Conservation (phyloP, 1,284 basidiomycete genomes). For the Anthracocystis setariae region DNA sequence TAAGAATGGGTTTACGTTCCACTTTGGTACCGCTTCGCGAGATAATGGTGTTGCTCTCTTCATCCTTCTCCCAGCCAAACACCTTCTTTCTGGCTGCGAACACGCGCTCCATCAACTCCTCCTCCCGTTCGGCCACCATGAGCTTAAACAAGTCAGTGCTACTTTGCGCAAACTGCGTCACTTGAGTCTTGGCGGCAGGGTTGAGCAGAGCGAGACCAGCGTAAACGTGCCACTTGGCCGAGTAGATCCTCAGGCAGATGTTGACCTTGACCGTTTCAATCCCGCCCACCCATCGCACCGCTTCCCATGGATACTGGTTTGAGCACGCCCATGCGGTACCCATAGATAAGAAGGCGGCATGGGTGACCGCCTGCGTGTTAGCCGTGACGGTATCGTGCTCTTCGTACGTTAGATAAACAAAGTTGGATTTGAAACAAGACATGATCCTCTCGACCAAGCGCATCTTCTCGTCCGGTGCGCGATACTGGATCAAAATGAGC, state of each 20-base stretch:
- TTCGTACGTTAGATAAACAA: slow-evolving; percentile 91
- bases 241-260: slow-evolving; percentile 87
- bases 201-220: slow-evolving; percentile 97
- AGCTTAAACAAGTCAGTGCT: slow-evolving; percentile 92
- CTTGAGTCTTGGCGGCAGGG: slow-evolving; percentile 87
- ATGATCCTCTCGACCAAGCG: slow-evolving; percentile 85
- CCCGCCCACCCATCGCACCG: slow-evolving; percentile 89
- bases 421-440: slow-evolving; percentile 80
- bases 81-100: slow-evolving; percentile 81
- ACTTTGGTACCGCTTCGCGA: slow-evolving; percentile 42
- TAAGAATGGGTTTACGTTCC: slow-evolving; percentile 77
- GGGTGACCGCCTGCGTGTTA: slow-evolving; percentile 97
- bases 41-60: slow-evolving; percentile 51
- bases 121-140: slow-evolving; percentile 84
- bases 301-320: slow-evolving; percentile 91
- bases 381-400: slow-evolving; percentile 96
- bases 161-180: slow-evolving; percentile 84
- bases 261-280: slow-evolving; percentile 99
- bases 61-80: slow-evolving; percentile 73
- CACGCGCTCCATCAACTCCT: slow-evolving; percentile 74
- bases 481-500: slow-evolving; percentile 89
- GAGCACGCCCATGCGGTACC: slow-evolving; percentile 91
- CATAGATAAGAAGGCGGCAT: slow-evolving; percentile 98
- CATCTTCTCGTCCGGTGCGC: slow-evolving; percentile 80
- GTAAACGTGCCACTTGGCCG: slow-evolving; percentile 98